phyloP scores from a whole-genome alignment of 306 rosid species.

The Dryas alaskensis region DNA sequence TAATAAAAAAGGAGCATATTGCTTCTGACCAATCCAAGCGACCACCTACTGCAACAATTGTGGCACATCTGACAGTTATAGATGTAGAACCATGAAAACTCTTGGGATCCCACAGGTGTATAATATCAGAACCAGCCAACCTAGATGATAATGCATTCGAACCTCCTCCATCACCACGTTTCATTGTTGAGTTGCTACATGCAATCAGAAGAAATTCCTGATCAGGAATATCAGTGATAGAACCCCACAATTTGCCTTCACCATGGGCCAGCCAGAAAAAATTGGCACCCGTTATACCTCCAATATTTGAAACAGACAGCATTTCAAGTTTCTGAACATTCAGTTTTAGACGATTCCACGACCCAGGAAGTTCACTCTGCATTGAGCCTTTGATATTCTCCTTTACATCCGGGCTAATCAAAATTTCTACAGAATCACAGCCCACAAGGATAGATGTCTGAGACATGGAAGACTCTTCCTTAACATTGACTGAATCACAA shows the following conservation, averaged over 20 bases:
- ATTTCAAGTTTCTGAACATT: conserved; percentile 62
- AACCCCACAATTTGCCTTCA: conserved; percentile 86
- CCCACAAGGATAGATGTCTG: conserved; percentile 69
- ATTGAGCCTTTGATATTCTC: conserved; percentile 51
- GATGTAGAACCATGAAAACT: conserved; percentile 53
- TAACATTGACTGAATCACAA: conserved; percentile 39
- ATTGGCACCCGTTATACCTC: conserved; percentile 60
- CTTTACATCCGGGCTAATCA: conserved; percentile 50
- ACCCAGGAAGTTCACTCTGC: conserved; percentile 90
- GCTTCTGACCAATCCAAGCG: conserved; percentile 86
- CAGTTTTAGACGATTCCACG: conserved; percentile 67
- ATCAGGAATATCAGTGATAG: conserved; percentile 52
- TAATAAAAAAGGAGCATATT: conserved; percentile 58
- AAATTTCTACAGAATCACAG: conserved; percentile 57
- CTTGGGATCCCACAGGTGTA: conserved; percentile 71
- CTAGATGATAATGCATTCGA: conserved; percentile 83
- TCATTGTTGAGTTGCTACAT: conserved; percentile 65
- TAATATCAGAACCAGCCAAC: conserved; percentile 77
- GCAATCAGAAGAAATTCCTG: conserved; percentile 75
- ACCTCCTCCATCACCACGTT: conserved; percentile 94
- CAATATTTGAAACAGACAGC: conserved; percentile 70
- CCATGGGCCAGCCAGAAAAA: conserved; percentile 83
- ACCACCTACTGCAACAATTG: conserved; percentile 78
- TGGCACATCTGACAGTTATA: conserved; percentile 70
- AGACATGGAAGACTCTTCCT: conserved; percentile 40